phyloP scores from a whole-genome alignment of 371 early-diverging fungal species.

The Mucor racemosus region DNA sequence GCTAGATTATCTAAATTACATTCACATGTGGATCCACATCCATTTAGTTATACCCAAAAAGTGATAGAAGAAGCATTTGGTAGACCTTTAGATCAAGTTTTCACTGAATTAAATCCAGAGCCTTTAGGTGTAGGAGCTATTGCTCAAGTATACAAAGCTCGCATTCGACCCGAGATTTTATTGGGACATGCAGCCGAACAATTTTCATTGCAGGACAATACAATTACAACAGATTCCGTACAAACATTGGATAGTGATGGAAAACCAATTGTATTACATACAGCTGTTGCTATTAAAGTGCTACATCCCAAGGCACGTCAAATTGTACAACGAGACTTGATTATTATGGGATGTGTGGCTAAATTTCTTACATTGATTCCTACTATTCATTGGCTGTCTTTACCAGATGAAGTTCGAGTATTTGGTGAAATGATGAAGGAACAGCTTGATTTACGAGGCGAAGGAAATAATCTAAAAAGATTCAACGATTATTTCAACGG shows the following conservation, averaged over 20 bases:
- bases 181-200: constrained; percentile 21
- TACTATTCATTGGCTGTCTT: constrained; percentile 78
- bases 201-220: constrained; percentile 29
- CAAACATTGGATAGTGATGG: constrained; percentile 33
- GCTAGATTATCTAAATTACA: constrained; percentile 81
- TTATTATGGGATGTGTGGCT: constrained; percentile 77
- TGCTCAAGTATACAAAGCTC: constrained; percentile 88
- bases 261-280: constrained; percentile 44
- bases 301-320: constrained; percentile 83
- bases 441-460: constrained; percentile 88
- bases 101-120: constrained; percentile 71
- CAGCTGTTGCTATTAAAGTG: constrained; percentile 91
- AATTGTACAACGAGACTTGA: constrained; percentile 79
- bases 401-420: constrained; percentile 86
- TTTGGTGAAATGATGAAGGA: constrained; percentile 93
- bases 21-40: constrained; percentile 80
- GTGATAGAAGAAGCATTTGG: constrained; percentile 71
- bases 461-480: constrained; percentile 74
- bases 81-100: constrained; percentile 69
- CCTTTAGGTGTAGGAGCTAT: constrained; percentile 96
- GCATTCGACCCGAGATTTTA: constrained; percentile 57
- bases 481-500: constrained; percentile 76
- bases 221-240: constrained; percentile 42
- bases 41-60: constrained; percentile 67
- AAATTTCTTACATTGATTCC: constrained; percentile 72